phyloP scores from a whole-genome alignment of 129 eudicot species.

The Gnaphalium uliginosum region DNA sequence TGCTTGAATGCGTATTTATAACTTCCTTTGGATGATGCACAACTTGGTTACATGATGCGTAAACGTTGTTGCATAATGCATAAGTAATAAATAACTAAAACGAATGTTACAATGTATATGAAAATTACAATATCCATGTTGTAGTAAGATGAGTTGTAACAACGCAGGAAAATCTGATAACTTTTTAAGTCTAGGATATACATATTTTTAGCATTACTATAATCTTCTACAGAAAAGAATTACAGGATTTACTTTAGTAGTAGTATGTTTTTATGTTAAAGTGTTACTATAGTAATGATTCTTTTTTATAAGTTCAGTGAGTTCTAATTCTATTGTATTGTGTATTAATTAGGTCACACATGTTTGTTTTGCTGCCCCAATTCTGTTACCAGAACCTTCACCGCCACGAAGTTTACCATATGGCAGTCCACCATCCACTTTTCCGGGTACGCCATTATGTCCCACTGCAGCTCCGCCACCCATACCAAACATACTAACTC shows the following conservation, averaged over 20 bases:
- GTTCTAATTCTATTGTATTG: background rate
- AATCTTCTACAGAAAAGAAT: no score
- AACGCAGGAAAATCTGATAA: background rate
- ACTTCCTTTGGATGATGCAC: background rate
- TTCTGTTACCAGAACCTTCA: constrained; percentile 4
- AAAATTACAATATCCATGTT: background rate
- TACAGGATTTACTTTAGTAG: no score
- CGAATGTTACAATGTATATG: background rate
- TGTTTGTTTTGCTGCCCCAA: constrained; percentile 8
- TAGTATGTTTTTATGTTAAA: background rate
- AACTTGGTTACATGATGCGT: background rate
- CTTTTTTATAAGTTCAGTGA: background rate
- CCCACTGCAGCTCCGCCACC: constrained; percentile 1
- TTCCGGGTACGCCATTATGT: background rate
- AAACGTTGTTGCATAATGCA: background rate
- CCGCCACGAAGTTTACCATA: background rate
- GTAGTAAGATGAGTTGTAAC: background rate
- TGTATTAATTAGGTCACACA: constrained; percentile 17
- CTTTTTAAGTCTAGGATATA: background rate
- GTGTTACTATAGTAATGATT: background rate
- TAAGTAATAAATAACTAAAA: no score
- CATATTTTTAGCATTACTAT: no score
- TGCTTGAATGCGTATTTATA: background rate
- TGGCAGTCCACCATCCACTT: background rate
- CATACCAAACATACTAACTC: constrained; percentile 7